Conservation (phyloP, 495 filamentous ascomycete genomes). For the Neurospora tetrasperma region DNA sequence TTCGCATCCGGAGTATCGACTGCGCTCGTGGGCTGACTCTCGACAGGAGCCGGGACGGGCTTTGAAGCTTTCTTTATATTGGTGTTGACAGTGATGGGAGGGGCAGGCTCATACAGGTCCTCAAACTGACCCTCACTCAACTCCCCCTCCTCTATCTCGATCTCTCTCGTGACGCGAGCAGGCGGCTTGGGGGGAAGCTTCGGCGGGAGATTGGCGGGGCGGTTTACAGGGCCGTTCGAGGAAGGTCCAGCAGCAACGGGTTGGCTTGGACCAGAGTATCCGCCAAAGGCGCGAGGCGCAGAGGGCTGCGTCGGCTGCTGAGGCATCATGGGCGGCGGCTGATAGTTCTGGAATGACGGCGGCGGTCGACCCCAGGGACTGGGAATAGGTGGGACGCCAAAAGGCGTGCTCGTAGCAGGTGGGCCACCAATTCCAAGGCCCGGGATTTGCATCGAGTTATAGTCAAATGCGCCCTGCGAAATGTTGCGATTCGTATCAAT, state of each 20-base stretch:
- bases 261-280: constrained; percentile 3
- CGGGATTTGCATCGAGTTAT: constrained; percentile 32
- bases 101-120: constrained; percentile 33
- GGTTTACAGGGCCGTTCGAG: neutral
- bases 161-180: constrained; percentile 1
- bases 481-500: constrained; percentile 12
- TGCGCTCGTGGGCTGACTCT: constrained; percentile 13
- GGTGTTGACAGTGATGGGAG: constrained; percentile 8
- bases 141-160: constrained; percentile 59
- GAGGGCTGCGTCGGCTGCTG: neutral
- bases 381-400: neutral
- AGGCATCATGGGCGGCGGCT: neutral
- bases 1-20: constrained; percentile 20
- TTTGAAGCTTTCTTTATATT: neutral
- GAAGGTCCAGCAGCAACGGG: constrained; percentile 5
- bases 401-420: neutral
- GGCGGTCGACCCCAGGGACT: constrained; percentile 7
- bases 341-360: constrained; percentile 1
- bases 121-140: constrained; percentile 56
- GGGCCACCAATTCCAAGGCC: constrained; percentile 27
- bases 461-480: constrained; percentile 25
- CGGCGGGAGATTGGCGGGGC: neutral
- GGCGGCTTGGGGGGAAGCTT: neutral
- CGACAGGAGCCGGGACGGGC: neutral
- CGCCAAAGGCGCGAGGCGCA: neutral